Conservation (phyloP, 2,329 filamentous ascomycete species). For the Chrysoporthe austroafricana region DNA sequence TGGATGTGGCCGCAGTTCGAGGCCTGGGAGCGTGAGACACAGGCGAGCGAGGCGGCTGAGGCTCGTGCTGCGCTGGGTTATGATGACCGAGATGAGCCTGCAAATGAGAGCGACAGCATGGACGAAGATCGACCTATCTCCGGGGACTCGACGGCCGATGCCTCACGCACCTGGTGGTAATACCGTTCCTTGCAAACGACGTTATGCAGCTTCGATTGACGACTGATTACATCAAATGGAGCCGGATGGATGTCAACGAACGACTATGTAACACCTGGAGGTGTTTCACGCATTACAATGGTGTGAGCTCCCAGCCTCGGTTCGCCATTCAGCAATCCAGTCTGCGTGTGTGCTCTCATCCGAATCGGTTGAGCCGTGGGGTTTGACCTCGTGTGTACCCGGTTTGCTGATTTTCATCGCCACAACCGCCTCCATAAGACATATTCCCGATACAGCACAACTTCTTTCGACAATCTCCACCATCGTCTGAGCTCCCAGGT, state of each 20-base stretch:
- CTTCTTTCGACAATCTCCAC: too few relatives aligned
- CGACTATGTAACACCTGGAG: neutral
- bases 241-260: neutral
- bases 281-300: neutral
- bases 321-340: neutral
- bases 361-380: too few relatives aligned
- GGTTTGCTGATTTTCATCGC: too few relatives aligned
- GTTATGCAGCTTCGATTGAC: neutral
- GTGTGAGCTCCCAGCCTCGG: neutral
- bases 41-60: conserved; percentile 45
- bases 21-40: conserved; percentile 47
- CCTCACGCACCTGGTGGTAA: conserved; percentile 6
- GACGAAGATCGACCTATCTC: conserved; percentile 21
- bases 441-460: too few relatives aligned
- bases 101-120: conserved; percentile 41
- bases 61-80: conserved; percentile 47
- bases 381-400: too few relatives aligned
- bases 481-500: too few relatives aligned
- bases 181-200: neutral
- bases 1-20: conserved; percentile 50
- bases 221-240: neutral
- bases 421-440: too few relatives aligned
- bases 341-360: neutral
- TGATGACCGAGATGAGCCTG: conserved; percentile 40
- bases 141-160: conserved; percentile 31